Conservation (phyloP, 2,329 filamentous ascomycete species). For the Curvularia sp. region DNA sequence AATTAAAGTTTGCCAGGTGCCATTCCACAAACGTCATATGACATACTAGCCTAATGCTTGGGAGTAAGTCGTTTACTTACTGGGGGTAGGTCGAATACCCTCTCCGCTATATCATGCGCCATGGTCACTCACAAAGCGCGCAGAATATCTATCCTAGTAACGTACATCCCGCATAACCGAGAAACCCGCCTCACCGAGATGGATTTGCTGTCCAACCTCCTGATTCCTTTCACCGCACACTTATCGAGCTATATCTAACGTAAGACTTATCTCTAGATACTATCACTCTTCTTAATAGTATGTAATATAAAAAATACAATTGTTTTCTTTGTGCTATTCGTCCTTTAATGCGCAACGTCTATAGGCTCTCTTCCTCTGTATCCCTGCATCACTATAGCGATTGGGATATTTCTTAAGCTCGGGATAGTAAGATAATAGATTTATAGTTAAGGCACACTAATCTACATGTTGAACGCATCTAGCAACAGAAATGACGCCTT, state of each 20-base stretch:
- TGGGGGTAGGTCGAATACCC: too few species aligned
- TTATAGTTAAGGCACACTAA: background rate
- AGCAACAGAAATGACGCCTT: background rate
- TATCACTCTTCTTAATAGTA: background rate
- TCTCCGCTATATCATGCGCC: too few species aligned
- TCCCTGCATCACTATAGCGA: constrained; percentile 4
- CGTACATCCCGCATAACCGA: constrained; percentile 6
- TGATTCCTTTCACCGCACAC: background rate
- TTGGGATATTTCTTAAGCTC: background rate
- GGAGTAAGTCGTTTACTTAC: too few species aligned
- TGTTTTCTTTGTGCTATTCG: background rate
- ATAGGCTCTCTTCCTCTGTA: background rate
- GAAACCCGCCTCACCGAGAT: too few species aligned
- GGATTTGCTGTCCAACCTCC: background rate
- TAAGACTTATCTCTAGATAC: background rate
- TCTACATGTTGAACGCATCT: background rate
- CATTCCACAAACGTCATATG: too few species aligned
- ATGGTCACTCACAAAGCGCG: too few species aligned
- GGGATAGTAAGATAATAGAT: background rate
- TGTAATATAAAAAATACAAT: background rate
- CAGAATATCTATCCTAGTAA: too few species aligned
- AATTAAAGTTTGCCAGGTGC: too few species aligned
- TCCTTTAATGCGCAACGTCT: background rate
- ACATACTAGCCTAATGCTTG: too few species aligned
- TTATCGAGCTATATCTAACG: background rate